Conservation (phyloP, 2,329 filamentous ascomycete genomes). For the Fusarium circinatum region DNA sequence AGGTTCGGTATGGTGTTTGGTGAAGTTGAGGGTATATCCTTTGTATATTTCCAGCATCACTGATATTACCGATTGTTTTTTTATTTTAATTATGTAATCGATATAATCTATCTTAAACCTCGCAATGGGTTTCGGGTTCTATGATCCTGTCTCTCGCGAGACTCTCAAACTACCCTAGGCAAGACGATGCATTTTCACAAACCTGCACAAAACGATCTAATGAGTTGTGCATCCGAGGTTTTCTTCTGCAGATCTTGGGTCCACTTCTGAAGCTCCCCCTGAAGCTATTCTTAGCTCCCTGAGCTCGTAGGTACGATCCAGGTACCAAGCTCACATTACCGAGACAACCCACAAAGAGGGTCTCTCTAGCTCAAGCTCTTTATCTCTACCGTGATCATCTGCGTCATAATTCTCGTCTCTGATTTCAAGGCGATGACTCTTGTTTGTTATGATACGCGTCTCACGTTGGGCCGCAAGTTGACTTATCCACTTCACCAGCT, state of each 20-base stretch:
- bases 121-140: too few species aligned
- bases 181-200: not conserved
- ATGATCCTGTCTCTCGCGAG: not conserved
- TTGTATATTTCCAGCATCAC: too few species aligned
- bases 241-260: not conserved
- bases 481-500: constrained; percentile 14
- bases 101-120: rapidly evolving
- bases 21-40: too few species aligned
- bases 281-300: not conserved
- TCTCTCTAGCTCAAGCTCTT: not conserved
- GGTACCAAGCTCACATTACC: not conserved
- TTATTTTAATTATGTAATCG: not conserved
- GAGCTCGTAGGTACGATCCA: not conserved
- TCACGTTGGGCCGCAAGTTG: constrained; percentile 23
- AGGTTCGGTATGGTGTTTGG: rapidly evolving
- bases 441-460: constrained; percentile 10
- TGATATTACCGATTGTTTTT: too few species aligned
- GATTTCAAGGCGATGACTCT: not conserved
- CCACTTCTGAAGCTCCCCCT: constrained; percentile 1
- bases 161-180: not conserved
- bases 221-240: not conserved
- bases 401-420: not conserved
- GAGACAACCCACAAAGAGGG: not conserved
- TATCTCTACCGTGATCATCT: not conserved
- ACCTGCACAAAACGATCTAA: not conserved